These are phyloP conservation scores for Ceratocystiopsis brevicomis DNA, from an alignment of 2,329 filamentous ascomycete species.

Conservation along the genomic window DNA sequence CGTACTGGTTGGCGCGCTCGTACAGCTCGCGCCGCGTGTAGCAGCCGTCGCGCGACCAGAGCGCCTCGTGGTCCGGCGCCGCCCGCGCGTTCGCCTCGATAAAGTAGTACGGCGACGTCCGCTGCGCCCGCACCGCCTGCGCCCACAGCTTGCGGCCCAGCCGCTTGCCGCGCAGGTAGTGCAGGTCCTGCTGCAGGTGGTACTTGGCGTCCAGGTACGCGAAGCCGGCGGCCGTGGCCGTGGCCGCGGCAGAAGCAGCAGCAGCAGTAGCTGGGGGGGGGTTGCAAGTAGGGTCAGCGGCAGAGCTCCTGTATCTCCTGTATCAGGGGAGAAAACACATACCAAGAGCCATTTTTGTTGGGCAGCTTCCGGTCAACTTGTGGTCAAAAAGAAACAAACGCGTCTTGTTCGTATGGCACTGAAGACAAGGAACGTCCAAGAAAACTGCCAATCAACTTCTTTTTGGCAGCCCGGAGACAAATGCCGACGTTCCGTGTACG, in stretches of 20 bases:
- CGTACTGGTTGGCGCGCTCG: constrained; percentile 39
- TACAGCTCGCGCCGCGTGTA: constrained; percentile 41
- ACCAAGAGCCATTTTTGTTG: neutral
- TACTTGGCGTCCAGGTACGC: constrained; percentile 53
- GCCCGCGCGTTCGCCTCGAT: constrained; percentile 37
- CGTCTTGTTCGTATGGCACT: no score
- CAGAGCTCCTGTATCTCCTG: neutral
- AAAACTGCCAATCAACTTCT: no score
- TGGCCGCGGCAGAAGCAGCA: constrained; percentile 10
- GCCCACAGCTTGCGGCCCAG: constrained; percentile 24
- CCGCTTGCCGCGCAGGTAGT: constrained; percentile 23
- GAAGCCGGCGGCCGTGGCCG: constrained; percentile 18
- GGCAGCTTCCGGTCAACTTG: no score
- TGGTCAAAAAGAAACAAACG: no score
- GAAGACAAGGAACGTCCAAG: no score
- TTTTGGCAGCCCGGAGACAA: no score
- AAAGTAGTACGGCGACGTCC: constrained; percentile 44
- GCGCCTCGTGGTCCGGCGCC: constrained; percentile 33
- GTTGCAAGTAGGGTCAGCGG: no score
- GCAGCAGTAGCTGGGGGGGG: constrained; percentile 6
- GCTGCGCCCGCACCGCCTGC: constrained; percentile 30
- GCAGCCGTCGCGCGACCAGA: constrained; percentile 46
- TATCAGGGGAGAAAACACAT: neutral
- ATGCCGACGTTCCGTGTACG: no score
- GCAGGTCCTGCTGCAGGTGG: constrained; percentile 43